These are phyloP conservation scores for Penicillium frequentans DNA, from an alignment of 2,329 filamentous ascomycete genomes.

Conservation along the genomic window DNA sequence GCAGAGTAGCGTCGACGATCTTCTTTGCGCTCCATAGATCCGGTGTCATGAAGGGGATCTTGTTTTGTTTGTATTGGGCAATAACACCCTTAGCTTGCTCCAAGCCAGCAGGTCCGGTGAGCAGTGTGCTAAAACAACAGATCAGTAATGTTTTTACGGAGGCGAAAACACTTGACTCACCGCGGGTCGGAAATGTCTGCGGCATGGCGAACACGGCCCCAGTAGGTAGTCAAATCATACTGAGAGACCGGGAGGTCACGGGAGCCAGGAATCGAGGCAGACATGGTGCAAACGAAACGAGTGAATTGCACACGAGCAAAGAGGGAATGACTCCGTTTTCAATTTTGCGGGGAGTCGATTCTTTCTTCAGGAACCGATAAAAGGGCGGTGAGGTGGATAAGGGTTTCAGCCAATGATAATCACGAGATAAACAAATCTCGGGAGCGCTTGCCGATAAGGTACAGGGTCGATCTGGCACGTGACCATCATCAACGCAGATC, in stretches of 20 bases:
- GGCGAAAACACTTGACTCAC: slow-evolving; percentile 57
- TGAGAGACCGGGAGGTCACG: slow-evolving; percentile 88
- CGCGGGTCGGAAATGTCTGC: slow-evolving; percentile 91
- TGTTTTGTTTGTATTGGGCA: slow-evolving; percentile 81
- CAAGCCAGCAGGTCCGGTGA: slow-evolving; percentile 75
- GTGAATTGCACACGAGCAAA: slow-evolving; percentile 5
- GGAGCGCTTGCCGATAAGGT: neutral
- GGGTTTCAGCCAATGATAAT: neutral
- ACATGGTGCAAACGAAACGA: slow-evolving; percentile 47
- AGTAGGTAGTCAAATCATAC: slow-evolving; percentile 91
- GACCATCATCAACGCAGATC: neutral
- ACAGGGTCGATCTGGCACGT: neutral
- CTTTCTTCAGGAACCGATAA: slow-evolving; percentile 17
- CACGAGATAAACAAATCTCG: neutral
- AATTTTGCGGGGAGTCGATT: slow-evolving; percentile 21
- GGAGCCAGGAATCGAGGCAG: slow-evolving; percentile 61
- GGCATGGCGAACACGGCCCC: slow-evolving; percentile 88
- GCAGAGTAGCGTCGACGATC: slow-evolving; percentile 91
- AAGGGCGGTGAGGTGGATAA: slow-evolving; percentile 40
- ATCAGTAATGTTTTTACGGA: neutral
- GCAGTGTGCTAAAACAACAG: slow-evolving; percentile 67
- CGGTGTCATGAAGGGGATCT: slow-evolving; percentile 75
- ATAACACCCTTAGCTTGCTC: slow-evolving; percentile 83
- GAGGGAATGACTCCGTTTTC: slow-evolving; percentile 16
- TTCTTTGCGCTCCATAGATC: slow-evolving; percentile 96